A percentile compares a stretch with the other conserved stretches of the same genome.
Conservation (phyloP, 2,329 filamentous ascomycete species). For the Lachnellula subtilissima region DNA sequence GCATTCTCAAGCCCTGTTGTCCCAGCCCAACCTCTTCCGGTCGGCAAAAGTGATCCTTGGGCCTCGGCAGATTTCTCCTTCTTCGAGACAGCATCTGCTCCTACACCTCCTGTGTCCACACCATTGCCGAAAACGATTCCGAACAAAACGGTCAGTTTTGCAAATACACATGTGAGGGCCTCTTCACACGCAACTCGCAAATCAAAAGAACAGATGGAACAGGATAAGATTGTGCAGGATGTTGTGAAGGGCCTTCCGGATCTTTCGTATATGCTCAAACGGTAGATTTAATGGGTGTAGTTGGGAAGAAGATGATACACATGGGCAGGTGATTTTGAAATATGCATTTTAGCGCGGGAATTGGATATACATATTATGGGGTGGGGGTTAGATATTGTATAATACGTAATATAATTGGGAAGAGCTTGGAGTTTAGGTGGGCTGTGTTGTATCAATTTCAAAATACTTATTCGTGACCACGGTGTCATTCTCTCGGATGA, state of each 20-base stretch:
- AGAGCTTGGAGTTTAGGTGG: not conserved
- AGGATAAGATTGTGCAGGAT: constrained; percentile 29
- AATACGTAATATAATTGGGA: not conserved
- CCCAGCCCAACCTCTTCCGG: not conserved
- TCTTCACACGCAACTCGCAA: constrained; percentile 14
- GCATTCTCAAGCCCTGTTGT: not conserved
- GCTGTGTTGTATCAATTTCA: not conserved
- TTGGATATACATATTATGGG: not conserved
- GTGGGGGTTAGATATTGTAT: constrained; percentile 3
- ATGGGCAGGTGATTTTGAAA: not conserved
- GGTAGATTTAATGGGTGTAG: constrained; percentile 11
- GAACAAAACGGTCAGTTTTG: constrained; percentile 4
- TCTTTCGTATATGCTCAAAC: constrained; percentile 33
- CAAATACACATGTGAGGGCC: not conserved
- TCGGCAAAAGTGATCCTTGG: constrained; percentile 28
- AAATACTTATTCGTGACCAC: not conserved
- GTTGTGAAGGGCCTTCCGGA: constrained; percentile 32
- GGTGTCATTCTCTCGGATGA: no score
- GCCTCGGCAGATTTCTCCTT: constrained; percentile 34
- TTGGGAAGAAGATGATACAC: not conserved
- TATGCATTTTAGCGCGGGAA: not conserved
- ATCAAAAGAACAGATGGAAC: constrained; percentile 26
- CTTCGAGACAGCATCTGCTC: constrained; percentile 24
- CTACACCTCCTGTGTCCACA: not conserved
- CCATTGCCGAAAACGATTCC: constrained; percentile 3